Conservation (phyloP, 2,329 filamentous ascomycete species). For the Rutstroemia sp. region DNA sequence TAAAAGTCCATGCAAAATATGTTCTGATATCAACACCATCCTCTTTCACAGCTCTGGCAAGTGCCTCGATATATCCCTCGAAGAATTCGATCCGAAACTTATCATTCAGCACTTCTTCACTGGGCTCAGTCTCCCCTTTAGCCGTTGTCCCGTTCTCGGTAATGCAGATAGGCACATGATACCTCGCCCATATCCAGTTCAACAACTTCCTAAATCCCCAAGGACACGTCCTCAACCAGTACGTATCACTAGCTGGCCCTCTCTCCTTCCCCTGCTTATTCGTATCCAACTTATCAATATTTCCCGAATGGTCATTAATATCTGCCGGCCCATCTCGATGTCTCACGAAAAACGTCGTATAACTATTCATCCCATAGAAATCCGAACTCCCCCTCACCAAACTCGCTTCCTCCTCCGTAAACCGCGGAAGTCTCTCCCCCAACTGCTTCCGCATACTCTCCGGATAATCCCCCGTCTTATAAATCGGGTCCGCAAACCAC, state of each 20-base stretch:
- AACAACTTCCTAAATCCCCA: slow-evolving; percentile 70
- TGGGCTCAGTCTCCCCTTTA: slow-evolving; percentile 68
- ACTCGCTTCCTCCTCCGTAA: slow-evolving; percentile 58
- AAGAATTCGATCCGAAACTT: slow-evolving; percentile 77
- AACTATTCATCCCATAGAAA: slow-evolving; percentile 92
- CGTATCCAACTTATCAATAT: slow-evolving; percentile 63
- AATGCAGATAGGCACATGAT: slow-evolving; percentile 73
- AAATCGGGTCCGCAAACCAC: slow-evolving; percentile 83
- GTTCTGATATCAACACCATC: slow-evolving; percentile 72
- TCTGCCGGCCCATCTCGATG: slow-evolving; percentile 56
- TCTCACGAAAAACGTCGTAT: slow-evolving; percentile 78
- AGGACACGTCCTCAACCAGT: slow-evolving; percentile 70
- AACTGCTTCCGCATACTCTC: slow-evolving; percentile 76
- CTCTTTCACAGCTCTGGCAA: slow-evolving; percentile 62
- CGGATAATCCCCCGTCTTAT: slow-evolving; percentile 69
- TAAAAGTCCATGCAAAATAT: slow-evolving; percentile 79
- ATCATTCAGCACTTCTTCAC: slow-evolving; percentile 65
- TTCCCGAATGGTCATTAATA: slow-evolving; percentile 62
- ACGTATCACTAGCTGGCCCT: slow-evolving; percentile 71
- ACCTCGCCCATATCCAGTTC: slow-evolving; percentile 70
- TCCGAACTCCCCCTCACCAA: slow-evolving; percentile 75
- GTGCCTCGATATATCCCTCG: slow-evolving; percentile 64
- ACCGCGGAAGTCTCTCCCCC: slow-evolving; percentile 67
- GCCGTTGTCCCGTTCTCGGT: slow-evolving; percentile 83
- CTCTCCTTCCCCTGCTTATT: slow-evolving; percentile 67